phyloP scores from a whole-genome alignment of 1,284 basidiomycete genomes.

The Xerocomus tenax region DNA sequence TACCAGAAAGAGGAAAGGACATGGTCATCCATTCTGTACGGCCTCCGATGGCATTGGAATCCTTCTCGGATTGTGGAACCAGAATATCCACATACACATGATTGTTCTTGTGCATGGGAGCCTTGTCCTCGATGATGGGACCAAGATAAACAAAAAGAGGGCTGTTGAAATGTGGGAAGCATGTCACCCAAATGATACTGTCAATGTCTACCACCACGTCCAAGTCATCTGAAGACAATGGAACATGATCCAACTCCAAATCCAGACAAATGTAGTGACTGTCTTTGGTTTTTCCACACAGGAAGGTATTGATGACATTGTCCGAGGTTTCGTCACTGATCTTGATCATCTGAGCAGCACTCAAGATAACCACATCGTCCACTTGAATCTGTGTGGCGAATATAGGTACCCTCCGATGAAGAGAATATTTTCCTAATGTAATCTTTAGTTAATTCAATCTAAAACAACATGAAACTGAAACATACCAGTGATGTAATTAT shows the following conservation, averaged over 20 bases:
- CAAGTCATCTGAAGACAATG: neutral
- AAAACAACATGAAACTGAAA: neutral
- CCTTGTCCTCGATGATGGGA: neutral
- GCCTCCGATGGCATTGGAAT: neutral
- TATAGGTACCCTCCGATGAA: neutral
- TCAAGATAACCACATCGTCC: neutral
- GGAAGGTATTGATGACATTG: neutral
- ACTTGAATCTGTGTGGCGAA: neutral
- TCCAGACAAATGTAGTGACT: neutral
- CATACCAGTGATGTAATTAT: neutral
- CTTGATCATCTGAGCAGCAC: neutral
- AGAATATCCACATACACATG: constrained; percentile 10
- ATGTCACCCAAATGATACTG: constrained; percentile 7
- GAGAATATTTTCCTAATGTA: neutral
- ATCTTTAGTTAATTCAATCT: neutral
- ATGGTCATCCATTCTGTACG: neutral
- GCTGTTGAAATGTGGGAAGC: neutral
- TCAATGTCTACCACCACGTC: constrained; percentile 7
- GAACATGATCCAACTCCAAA: neutral
- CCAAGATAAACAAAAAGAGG: neutral
- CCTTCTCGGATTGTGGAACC: constrained; percentile 7
- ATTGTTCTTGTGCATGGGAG: constrained; percentile 7
- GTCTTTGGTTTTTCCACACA: neutral
- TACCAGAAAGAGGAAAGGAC: neutral
- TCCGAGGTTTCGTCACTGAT: neutral